Base-by-base conservation (phyloP, 176 grass and related monocot species). In the Stipa capillata region DNA sequence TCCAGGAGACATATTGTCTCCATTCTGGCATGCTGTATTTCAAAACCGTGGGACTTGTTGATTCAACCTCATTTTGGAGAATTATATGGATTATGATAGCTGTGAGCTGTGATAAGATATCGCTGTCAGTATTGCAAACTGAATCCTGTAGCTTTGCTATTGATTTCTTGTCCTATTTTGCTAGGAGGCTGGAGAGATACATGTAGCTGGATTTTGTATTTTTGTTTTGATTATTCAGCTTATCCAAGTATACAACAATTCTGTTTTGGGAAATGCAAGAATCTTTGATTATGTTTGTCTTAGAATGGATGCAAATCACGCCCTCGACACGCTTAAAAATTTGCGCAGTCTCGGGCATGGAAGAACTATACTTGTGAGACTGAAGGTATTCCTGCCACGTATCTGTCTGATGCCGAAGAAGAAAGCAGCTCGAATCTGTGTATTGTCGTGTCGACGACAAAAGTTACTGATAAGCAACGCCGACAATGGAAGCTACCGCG, bases 1-100 rank as follows among this genome's bases (percentile, higher is more conserved):
- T 45, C 69, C 6, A 31, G 68, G 77, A 79, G 58, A 86, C 17
- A 34, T 79, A 73, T n/a, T n/a, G 24, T 78, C 74, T 51, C 41
- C 74, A 2, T 11, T 23, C 42, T 60, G 53, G n/a, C n/a, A n/a
- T n/a, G n/a, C n/a, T n/a, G n/a, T n/a, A n/a, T n/a, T n/a, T n/a
- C n/a, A n/a, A n/a, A n/a, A n/a, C n/a, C n/a, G n/a, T n/a, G 29
- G 0, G 17, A 17, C 41, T 20, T 59, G 5, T 77, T 4, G 8
- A 77, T 31, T 32, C 20, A n/a, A n/a, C n/a, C n/a, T n/a, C n/a
- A n/a, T n/a, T 55, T 55, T 4, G 8, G 31, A 59, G 27, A 6
- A 59, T 31, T 31, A 31, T 16, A 6, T 59, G 12, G 56, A 29
- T 1, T 31, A 1, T n/a, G n/a, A n/a, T n/a, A n/a, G n/a, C n/a